Evolutionary conservation across 164 flowering plant genomes (phyloP), one percentile per base, ranked within the genome.

Genomic region (Umbilicus rupestris): DNA sequence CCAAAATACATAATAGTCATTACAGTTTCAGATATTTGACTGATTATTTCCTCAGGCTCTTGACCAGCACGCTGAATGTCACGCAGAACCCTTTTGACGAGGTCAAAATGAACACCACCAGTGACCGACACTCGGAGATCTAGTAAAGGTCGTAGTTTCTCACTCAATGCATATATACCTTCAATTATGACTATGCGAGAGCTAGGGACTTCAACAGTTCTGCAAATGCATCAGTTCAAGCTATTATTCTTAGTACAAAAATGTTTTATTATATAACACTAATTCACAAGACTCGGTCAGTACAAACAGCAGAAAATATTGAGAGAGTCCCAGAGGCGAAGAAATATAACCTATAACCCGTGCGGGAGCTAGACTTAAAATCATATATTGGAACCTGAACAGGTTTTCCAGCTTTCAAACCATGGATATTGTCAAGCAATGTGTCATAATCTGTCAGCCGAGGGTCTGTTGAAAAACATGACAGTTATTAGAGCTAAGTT

Each of bases 11-110:
- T 49, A 63, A 50, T 71, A 55, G 65, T 64, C 75, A 64, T 68
- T 73, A 94, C 99, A 84, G 97, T 95, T 87, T 95, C 99, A 73
- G 97, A 92, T 39, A 95, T 89, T 71, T 94, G 99, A 66, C 92
- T 96, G 62, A 92, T 95, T 62, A 92, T 90, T 79, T 92, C 97
- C 77, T 89, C 93, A 35, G 97, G 99, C 76, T 84, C 97, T 73
- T 94, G 96, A 19, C 85, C 96, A 69, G 90, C 97, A 68, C 97
- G 96, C 69, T 95, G 99, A 72, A 89, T 95, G 79, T 92, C 99
- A 63, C 97, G 77, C 29, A 92, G 77, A 73, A 95, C 97, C 60
- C 97, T 79, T 78, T 92, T 95, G 42, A 92, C 99, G 73, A 95
- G 97, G 75, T 95, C 99, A 80, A 92, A 89, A 70, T 92, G 97